Evolutionary conservation across 768 basidiomycete species (phyloP), one percentile per base, ranked within the genome.

Genomic region (Scleroderma citrinum): DNA sequence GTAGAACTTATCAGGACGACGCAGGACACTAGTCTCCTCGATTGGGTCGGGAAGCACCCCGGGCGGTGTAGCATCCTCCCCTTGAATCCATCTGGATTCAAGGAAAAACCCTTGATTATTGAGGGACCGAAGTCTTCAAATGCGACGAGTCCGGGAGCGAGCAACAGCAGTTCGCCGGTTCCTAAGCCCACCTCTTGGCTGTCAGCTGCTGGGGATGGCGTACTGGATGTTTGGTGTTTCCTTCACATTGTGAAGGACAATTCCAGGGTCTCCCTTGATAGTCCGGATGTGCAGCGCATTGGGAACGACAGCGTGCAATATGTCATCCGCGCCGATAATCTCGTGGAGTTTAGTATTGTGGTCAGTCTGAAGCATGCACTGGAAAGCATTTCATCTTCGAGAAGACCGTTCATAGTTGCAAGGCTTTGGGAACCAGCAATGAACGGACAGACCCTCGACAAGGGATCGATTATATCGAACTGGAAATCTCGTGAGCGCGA

Each of bases 1-100:
- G 21, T 48, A 31, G 46, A 55, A 37, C 44, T 55, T 17, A 48
- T 52, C 32, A 47, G 29, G 20, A 24, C 39, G 29, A 48, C 50
- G 20, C 45, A 40, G 20, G 53, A 55, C 31, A 48, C 44, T 5
- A 40, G 40, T 40, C 53, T 55, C 16, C 34, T 55, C 12, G 53
- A 55, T 46, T 55, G 53, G 53, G 36, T 46, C 19, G 53, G 53
- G 8, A 42, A 37, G 11, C 36, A 34, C 13, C 45, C 50, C 3
- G 36, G 26, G 7, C 20, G 46, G 17, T 48, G 35, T 23, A 55
- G n/a, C 35, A 40, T 23, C 32, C 37, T 55, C 20, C 53, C 53
- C 10, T 30, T 32, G 6, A 38, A 30, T 19, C 53, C 53, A 4
- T 38, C 10, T 10, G 51, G 50, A 20, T 55, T 48, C 50, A 10